phyloP scores from a whole-genome alignment of 78 protist genomes.

The Chrysochromulina tobinii region DNA sequence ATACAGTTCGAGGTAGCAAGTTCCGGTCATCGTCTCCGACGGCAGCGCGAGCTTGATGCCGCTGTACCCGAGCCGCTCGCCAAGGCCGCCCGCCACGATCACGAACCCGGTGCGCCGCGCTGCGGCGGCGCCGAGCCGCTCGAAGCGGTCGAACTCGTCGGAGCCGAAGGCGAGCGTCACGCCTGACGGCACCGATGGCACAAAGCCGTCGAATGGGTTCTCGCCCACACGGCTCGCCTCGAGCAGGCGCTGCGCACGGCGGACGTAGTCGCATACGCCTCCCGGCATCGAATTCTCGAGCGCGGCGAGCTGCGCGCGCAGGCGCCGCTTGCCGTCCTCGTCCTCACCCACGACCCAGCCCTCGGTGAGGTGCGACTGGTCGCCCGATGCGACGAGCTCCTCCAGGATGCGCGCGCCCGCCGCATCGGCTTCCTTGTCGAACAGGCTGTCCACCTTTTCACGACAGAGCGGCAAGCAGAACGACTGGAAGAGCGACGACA shows the following conservation, averaged over 20 bases:
- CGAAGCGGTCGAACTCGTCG: slow-evolving; percentile 6
- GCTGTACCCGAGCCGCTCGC: slow-evolving; percentile 57
- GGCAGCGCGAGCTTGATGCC: slow-evolving; percentile 68
- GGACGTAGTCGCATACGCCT: slow-evolving; percentile 46
- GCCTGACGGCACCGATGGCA: slow-evolving; percentile 12
- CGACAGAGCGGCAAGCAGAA: no score
- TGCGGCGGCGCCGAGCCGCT: slow-evolving; percentile 18
- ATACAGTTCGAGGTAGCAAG: slow-evolving; percentile 48
- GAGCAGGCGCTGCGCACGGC: slow-evolving; percentile 19
- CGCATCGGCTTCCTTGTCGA: background rate
- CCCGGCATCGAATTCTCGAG: slow-evolving; percentile 45
- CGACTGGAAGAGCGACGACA: no score
- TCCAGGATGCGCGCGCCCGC: background rate
- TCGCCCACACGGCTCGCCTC: background rate
- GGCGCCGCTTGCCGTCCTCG: background rate
- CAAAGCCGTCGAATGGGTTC: slow-evolving; percentile 35
- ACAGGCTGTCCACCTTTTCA: background rate
- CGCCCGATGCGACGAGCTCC: background rate
- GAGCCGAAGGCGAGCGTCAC: background rate
- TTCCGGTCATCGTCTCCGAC: slow-evolving; percentile 8
- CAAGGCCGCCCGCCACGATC: slow-evolving; percentile 57
- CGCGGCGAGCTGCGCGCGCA: background rate
- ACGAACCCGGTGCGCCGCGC: slow-evolving; percentile 15
- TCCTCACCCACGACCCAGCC: background rate
- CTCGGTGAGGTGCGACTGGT: slow-evolving; percentile 26